These are phyloP conservation scores for Metschnikowia anglica DNA, from an alignment of 805 yeast genomes.

Conservation along the genomic window DNA sequence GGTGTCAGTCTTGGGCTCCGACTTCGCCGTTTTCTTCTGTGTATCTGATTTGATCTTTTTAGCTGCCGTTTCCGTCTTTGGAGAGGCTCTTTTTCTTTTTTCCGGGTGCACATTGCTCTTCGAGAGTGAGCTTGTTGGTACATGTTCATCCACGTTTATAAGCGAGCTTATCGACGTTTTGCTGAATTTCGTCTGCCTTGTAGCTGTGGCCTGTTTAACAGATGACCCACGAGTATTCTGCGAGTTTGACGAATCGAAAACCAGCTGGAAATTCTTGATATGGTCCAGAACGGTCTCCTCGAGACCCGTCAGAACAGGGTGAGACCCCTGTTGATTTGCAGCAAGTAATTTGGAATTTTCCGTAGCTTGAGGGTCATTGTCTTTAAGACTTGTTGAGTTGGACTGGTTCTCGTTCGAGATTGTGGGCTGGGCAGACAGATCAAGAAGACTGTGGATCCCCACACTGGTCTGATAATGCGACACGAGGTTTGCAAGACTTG, in stretches of 20 bases:
- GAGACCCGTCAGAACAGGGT: constrained; percentile 2
- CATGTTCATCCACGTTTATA: constrained; percentile 34
- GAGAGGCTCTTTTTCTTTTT: constrained; percentile 15
- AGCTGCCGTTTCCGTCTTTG: too few species aligned
- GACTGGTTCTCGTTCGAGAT: background rate
- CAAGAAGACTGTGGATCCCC: constrained; percentile 15
- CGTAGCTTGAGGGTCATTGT: background rate
- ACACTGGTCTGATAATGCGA: constrained; percentile 35
- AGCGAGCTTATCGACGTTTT: constrained; percentile 42
- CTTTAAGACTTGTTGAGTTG: background rate
- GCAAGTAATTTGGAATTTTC: background rate
- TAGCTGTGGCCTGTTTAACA: background rate
- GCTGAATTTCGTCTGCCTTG: constrained; percentile 18
- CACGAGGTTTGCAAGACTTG: constrained; percentile 22
- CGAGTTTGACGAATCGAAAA: background rate
- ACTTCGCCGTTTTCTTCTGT: constrained; percentile 1
- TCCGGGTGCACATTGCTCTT: constrained; percentile 5
- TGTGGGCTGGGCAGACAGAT: constrained; percentile 10
- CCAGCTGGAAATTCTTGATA: background rate
- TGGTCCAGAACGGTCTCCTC: background rate
- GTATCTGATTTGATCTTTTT: constrained; percentile 1
- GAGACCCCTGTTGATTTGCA: background rate
- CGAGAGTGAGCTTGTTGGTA: constrained; percentile 2
- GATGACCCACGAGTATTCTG: background rate
- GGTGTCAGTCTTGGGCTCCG: constrained; percentile 18